phyloP scores from a whole-genome alignment of 163 green algal genomes.

The Chloromonas sp. region DNA sequence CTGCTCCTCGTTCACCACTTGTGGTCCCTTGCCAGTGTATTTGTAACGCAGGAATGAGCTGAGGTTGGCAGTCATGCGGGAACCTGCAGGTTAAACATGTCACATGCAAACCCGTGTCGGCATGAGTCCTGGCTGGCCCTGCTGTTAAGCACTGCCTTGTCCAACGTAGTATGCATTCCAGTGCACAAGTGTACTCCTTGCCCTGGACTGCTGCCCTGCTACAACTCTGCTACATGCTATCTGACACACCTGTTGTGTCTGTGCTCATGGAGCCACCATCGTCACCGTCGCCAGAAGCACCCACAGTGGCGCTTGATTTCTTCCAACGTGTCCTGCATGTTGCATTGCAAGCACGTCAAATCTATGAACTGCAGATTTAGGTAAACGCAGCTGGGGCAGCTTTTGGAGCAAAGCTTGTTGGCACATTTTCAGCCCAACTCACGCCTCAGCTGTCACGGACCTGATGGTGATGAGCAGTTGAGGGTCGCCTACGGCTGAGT shows the following conservation, averaged over 20 bases:
- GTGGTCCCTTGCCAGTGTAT: conserved; percentile 21
- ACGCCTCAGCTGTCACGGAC: conserved; percentile 6
- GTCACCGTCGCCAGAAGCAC: conserved; percentile 4
- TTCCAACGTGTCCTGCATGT: conserved; percentile 29
- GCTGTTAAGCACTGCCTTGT: too few relatives aligned
- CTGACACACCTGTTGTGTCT: conserved; percentile 30
- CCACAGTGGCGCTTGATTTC: conserved; percentile 21
- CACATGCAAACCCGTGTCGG: too few relatives aligned
- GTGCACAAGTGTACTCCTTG: too few relatives aligned
- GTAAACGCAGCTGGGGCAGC: too few relatives aligned
- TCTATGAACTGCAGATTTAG: too few relatives aligned
- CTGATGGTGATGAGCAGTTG: conserved; percentile 54
- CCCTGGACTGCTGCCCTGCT: too few relatives aligned
- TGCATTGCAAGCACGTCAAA: too few relatives aligned
- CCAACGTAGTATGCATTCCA: too few relatives aligned
- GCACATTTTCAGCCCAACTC: not conserved
- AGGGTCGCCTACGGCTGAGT: conserved; percentile 49
- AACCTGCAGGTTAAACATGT: conserved; percentile 21
- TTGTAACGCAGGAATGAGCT: conserved; percentile 39
- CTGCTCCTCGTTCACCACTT: conserved; percentile 29
- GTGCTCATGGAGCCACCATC: conserved; percentile 37
- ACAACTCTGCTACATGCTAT: too few relatives aligned
- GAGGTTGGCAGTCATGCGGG: conserved; percentile 38
- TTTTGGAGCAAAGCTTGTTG: too few relatives aligned
- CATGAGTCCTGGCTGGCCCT: too few relatives aligned